Evolutionary conservation across 1,139 yeast genomes (phyloP).

Genomic region (Pichiaceae sp.): DNA sequence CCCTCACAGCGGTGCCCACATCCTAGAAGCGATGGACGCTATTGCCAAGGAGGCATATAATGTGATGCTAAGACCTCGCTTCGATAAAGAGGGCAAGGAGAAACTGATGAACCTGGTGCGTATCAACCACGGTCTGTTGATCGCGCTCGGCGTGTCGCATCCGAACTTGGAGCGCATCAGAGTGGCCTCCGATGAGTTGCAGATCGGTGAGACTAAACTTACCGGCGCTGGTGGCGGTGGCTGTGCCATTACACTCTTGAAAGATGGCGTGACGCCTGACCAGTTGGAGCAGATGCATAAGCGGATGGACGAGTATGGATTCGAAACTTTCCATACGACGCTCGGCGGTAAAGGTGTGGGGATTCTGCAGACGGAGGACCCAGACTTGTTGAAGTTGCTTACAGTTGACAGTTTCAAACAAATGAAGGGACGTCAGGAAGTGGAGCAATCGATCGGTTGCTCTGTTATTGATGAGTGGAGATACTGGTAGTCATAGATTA

Average conservation of each 20-base stretch:
- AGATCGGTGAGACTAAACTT: constrained; percentile 80
- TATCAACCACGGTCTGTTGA: constrained; percentile 82
- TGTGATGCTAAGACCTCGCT: constrained; percentile 44
- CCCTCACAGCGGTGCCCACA: constrained; percentile 46
- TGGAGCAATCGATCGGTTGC: constrained; percentile 40
- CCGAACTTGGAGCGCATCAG: constrained; percentile 74
- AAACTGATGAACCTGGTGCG: constrained; percentile 59
- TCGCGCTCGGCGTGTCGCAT: constrained; percentile 86
- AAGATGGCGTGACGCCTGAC: constrained; percentile 35
- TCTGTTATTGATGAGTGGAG: constrained; percentile 40
- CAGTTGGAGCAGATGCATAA: constrained; percentile 24
- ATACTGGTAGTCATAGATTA: constrained; percentile 38
- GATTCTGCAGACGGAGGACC: constrained; percentile 26
- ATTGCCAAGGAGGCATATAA: constrained; percentile 63
- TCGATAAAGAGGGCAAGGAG: constrained; percentile 36
- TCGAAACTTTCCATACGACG: constrained; percentile 71
- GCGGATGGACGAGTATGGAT: constrained; percentile 39
- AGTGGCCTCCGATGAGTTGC: constrained; percentile 47
- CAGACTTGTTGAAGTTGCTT: constrained; percentile 13
- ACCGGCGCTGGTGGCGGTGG: constrained; percentile 99
- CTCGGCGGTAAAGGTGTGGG: constrained; percentile 92
- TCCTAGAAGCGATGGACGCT: constrained; percentile 65
- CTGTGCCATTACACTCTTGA: constrained; percentile 82
- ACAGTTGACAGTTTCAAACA: constrained; percentile 31
- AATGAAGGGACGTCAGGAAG: constrained; percentile 34